Conservation (phyloP, 768 basidiomycete genomes). For the Russula vinacea region DNA sequence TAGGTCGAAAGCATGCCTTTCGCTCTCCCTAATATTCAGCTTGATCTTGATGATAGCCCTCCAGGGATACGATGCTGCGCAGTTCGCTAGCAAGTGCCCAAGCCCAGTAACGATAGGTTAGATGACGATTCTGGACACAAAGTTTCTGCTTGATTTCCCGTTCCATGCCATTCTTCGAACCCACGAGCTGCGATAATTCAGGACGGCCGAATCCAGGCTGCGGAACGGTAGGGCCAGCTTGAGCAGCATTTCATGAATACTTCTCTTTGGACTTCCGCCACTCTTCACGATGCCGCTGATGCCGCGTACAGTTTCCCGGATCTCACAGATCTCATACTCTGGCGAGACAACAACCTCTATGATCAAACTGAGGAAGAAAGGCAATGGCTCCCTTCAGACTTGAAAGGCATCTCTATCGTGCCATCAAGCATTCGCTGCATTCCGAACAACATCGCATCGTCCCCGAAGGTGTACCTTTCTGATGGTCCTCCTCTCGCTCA, state of each 20-base stretch:
- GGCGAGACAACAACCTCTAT: slow-evolving; percentile 19
- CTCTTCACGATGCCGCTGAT: slow-evolving; percentile 3
- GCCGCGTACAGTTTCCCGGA: too few species aligned
- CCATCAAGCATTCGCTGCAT: too few species aligned
- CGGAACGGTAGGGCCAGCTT: background rate
- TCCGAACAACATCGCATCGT: slow-evolving; percentile 13
- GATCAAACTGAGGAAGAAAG: slow-evolving; percentile 19
- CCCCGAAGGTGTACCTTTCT: background rate
- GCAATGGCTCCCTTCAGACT: too few species aligned
- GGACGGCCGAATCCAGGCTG: background rate
- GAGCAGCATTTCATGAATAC: background rate
- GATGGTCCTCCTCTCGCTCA: background rate
- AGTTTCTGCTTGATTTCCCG: too few species aligned
- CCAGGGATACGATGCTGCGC: too few species aligned
- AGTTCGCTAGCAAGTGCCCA: too few species aligned
- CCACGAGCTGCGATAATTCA: background rate
- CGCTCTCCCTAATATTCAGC: too few species aligned
- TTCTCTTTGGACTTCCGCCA: background rate
- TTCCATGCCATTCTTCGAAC: background rate
- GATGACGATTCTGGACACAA: too few species aligned
- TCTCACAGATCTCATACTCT: slow-evolving; percentile 3
- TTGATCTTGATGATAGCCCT: too few species aligned
- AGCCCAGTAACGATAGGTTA: too few species aligned
- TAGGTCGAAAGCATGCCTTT: too few species aligned
- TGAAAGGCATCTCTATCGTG: too few species aligned